Evolutionary conservation across 164 flowering plant species (phyloP).

Genomic region (Dillenia turbinata): DNA sequence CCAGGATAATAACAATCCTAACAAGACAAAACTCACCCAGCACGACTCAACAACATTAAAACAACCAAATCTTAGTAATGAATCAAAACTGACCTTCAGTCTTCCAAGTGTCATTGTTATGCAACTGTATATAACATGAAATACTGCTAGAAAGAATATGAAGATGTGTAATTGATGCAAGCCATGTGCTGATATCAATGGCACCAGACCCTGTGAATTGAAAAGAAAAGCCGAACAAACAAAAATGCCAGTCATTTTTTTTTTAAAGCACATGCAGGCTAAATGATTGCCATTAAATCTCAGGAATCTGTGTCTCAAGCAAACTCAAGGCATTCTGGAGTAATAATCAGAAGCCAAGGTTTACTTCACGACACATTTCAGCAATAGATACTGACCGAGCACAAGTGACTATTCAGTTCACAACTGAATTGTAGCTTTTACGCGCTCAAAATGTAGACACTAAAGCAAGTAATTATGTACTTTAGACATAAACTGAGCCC

Average conservation of each 20-base stretch:
- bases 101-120: constrained; percentile 86
- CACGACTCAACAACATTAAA: too few relatives aligned
- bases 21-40: too few relatives aligned
- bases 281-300: background rate
- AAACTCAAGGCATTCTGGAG: too few relatives aligned
- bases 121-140: constrained; percentile 73
- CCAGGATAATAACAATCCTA: too few relatives aligned
- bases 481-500: too few relatives aligned
- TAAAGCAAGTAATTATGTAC: background rate
- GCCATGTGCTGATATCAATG: constrained; percentile 63
- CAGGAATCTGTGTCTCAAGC: too few relatives aligned
- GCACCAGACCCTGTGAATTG: constrained; percentile 49
- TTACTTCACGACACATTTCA: too few relatives aligned
- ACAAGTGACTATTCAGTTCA: background rate
- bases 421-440: background rate
- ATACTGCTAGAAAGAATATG: constrained; percentile 86
- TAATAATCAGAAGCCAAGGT: too few relatives aligned
- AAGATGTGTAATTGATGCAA: constrained; percentile 94
- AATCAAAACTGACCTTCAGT: constrained; percentile 56
- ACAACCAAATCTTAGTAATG: too few relatives aligned
- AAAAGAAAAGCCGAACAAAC: background rate
- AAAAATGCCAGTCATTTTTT: background rate
- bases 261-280: background rate
- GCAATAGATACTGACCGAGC: too few relatives aligned
- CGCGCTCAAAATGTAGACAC: background rate